Evolutionary conservation across 768 basidiomycete species (phyloP).

Genomic region (Terana coerulea): DNA sequence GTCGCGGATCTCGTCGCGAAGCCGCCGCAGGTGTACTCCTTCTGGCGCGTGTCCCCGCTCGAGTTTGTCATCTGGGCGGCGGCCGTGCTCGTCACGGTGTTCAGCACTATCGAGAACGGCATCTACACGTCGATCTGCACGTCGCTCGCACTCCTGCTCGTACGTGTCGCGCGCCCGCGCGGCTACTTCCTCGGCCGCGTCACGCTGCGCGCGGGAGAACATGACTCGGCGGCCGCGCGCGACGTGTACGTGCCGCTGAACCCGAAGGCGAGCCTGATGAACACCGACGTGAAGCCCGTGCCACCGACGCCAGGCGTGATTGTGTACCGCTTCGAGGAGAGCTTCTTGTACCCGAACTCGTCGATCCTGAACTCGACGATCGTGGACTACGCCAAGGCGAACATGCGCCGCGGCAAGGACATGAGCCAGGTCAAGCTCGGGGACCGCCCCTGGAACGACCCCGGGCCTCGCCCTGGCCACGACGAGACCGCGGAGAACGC

Average conservation of each 20-base stretch:
- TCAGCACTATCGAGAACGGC: slow-evolving; percentile 91
- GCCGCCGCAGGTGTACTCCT: slow-evolving; percentile 78
- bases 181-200: slow-evolving; percentile 91
- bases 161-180: slow-evolving; percentile 84
- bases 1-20: slow-evolving; percentile 85
- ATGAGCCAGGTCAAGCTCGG: slow-evolving; percentile 54
- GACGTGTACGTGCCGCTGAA: slow-evolving; percentile 83
- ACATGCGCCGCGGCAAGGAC: slow-evolving; percentile 76
- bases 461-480: slow-evolving; percentile 58
- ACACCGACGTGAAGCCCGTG: slow-evolving; percentile 65
- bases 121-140: slow-evolving; percentile 85
- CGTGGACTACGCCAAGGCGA: slow-evolving; percentile 75
- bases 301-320: slow-evolving; percentile 84
- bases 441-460: slow-evolving; percentile 95
- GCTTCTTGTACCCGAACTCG: slow-evolving; percentile 81
- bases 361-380: slow-evolving; percentile 65
- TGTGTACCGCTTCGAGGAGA: slow-evolving; percentile 91
- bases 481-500: slow-evolving; percentile 48
- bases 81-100: slow-evolving; percentile 85
- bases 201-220: slow-evolving; percentile 35
- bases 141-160: slow-evolving; percentile 74
- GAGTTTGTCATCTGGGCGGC: slow-evolving; percentile 89
- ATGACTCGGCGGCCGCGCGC: slow-evolving; percentile 40
- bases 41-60: slow-evolving; percentile 91
- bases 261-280: slow-evolving; percentile 52